phyloP scores from a whole-genome alignment of 2,329 filamentous ascomycete species.

The Colletotrichum sidae region DNA sequence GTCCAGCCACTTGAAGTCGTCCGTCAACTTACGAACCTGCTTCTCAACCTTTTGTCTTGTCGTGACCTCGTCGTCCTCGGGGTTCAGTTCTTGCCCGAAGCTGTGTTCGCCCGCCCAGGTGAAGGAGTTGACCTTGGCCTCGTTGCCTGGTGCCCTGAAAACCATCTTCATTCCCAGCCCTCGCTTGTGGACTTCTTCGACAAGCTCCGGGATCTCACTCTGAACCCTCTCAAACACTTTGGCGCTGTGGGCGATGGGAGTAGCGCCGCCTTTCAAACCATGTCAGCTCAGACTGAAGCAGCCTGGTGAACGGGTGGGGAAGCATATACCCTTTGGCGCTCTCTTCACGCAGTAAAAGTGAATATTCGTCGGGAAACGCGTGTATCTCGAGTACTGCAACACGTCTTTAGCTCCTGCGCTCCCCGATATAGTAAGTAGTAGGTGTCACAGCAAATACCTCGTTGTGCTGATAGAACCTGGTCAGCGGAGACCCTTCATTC shows the following conservation, averaged over 20 bases:
- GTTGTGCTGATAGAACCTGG: conserved; percentile 40
- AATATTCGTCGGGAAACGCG: conserved; percentile 37
- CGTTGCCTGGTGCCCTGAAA: conserved; percentile 37
- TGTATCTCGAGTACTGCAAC: conserved; percentile 38
- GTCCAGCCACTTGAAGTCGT: conserved; percentile 33
- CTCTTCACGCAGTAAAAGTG: conserved; percentile 38
- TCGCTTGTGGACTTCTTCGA: conserved; percentile 33
- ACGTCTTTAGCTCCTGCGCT: background rate
- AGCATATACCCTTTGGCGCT: conserved; percentile 20
- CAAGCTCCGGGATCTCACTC: conserved; percentile 36
- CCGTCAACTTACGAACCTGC: conserved; percentile 35
- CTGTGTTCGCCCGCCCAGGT: conserved; percentile 39
- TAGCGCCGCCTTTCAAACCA: conserved; percentile 30
- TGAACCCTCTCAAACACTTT: conserved; percentile 34
- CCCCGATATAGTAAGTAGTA: too few species aligned
- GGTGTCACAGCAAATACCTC: conserved; percentile 22
- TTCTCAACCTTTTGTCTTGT: conserved; percentile 32
- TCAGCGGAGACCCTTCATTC: conserved; percentile 38
- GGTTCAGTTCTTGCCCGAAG: conserved; percentile 45
- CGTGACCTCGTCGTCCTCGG: conserved; percentile 34
- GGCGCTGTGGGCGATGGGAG: conserved; percentile 33
- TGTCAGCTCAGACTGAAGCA: background rate
- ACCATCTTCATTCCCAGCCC: conserved; percentile 40
- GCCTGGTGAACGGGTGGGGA: rapidly evolving
- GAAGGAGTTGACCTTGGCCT: conserved; percentile 38